Conservation (phyloP, 495 filamentous ascomycete species). For the Tuber calosporum region DNA sequence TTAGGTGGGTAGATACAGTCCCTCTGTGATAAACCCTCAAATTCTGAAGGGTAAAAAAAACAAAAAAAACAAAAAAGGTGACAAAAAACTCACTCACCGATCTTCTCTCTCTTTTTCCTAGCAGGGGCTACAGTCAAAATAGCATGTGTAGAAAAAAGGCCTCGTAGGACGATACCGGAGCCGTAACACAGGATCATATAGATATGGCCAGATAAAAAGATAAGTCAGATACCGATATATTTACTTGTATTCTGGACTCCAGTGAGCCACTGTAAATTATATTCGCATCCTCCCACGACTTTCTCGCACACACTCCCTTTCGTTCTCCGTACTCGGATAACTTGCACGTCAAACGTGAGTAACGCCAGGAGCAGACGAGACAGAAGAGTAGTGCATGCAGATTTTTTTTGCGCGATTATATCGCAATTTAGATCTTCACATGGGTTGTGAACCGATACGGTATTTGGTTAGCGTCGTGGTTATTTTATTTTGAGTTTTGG, state of each 20-base stretch:
- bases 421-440: conserved; percentile 2
- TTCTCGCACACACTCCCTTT: not conserved
- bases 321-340: not conserved
- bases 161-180: not conserved
- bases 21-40: not conserved
- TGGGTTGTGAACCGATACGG: not conserved
- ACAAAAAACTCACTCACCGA: conserved; percentile 1
- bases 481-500: not conserved
- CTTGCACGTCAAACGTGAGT: not conserved
- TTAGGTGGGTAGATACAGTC: not conserved
- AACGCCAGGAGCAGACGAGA: not conserved
- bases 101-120: not conserved
- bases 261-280: not conserved
- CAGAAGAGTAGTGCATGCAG: not conserved
- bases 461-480: not conserved
- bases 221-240: not conserved
- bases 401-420: conserved; percentile 5
- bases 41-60: not conserved
- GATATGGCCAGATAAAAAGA: not conserved
- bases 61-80: not conserved
- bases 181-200: not conserved
- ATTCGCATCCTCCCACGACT: not conserved
- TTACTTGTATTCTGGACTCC: not conserved
- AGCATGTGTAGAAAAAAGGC: not conserved
- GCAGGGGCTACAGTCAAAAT: not conserved